These are phyloP conservation scores for Tetradesmus obliquus DNA, from an alignment of 139 green algal species.

Conservation along the genomic window DNA sequence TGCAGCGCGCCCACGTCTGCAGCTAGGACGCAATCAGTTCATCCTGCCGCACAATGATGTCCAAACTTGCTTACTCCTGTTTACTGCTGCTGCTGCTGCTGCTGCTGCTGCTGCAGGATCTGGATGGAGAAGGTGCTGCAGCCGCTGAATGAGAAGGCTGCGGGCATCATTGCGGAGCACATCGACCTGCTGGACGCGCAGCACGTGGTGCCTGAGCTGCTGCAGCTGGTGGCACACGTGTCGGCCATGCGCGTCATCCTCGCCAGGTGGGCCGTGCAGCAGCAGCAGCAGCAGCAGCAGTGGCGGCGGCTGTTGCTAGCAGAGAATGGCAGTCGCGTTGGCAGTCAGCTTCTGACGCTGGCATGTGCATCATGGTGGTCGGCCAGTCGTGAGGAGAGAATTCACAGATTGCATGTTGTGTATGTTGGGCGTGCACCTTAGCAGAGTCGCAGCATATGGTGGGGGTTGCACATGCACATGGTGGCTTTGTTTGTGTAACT, in stretches of 20 bases:
- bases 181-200: conserved; percentile 77
- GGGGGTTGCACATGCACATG: too few species aligned
- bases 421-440: too few species aligned
- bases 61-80: neutral
- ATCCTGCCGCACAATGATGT: too few species aligned
- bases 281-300: neutral
- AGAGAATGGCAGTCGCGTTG: neutral
- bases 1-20: too few species aligned
- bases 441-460: too few species aligned
- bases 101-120: conserved; percentile 53
- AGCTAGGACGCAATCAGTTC: too few species aligned
- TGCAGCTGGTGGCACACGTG: conserved; percentile 89
- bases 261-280: conserved; percentile 57
- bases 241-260: conserved; percentile 79
- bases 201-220: conserved; percentile 75
- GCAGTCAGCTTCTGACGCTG: neutral
- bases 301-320: too few species aligned
- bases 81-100: neutral
- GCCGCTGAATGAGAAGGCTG: conserved; percentile 86
- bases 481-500: too few species aligned
- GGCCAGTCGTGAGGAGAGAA: too few species aligned
- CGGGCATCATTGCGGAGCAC: conserved; percentile 64
- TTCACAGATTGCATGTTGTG: too few species aligned
- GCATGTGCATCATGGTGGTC: too few species aligned
- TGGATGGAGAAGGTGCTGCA: conserved; percentile 91